Evolutionary conservation across 2,329 filamentous ascomycete genomes (phyloP).

Genomic region (Erysiphe pulchra): DNA sequence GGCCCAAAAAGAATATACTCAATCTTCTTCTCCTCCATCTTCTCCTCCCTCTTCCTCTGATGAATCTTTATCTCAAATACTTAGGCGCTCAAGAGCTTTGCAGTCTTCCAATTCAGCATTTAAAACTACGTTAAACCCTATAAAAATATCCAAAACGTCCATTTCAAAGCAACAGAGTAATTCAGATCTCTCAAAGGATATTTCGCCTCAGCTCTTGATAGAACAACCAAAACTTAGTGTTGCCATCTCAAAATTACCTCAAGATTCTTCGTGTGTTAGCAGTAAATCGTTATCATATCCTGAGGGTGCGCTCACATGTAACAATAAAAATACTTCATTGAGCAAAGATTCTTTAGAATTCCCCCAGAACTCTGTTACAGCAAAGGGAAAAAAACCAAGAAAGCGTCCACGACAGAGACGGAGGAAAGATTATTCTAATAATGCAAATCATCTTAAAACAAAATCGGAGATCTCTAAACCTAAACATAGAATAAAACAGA

Average conservation of each 20-base stretch:
- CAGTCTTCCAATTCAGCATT: background rate
- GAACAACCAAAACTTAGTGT: too few relatives aligned
- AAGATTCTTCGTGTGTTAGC: too few relatives aligned
- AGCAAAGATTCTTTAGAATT: background rate
- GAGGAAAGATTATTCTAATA: too few relatives aligned
- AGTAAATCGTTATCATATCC: too few relatives aligned
- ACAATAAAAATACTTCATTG: too few relatives aligned
- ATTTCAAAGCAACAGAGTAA: background rate
- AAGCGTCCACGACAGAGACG: too few relatives aligned
- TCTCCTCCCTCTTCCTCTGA: slow-evolving; percentile 1
- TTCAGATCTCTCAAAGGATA: background rate
- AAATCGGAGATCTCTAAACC: too few relatives aligned
- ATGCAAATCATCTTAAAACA: too few relatives aligned
- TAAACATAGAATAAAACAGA: too few relatives aligned
- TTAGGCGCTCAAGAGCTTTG: background rate
- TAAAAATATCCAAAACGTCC: background rate
- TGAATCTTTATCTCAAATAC: slow-evolving; percentile 1
- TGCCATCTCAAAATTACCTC: too few relatives aligned
- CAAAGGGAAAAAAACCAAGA: too few relatives aligned
- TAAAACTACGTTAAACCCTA: background rate
- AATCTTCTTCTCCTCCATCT: background rate
- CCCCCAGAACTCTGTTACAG: background rate
- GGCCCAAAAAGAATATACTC: background rate
- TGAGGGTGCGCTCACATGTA: too few relatives aligned
- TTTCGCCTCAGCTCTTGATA: background rate